Evolutionary conservation across 768 basidiomycete species (phyloP), one percentile per base, ranked within the genome.

Genomic region (Candolleomyces efflorescens): DNA sequence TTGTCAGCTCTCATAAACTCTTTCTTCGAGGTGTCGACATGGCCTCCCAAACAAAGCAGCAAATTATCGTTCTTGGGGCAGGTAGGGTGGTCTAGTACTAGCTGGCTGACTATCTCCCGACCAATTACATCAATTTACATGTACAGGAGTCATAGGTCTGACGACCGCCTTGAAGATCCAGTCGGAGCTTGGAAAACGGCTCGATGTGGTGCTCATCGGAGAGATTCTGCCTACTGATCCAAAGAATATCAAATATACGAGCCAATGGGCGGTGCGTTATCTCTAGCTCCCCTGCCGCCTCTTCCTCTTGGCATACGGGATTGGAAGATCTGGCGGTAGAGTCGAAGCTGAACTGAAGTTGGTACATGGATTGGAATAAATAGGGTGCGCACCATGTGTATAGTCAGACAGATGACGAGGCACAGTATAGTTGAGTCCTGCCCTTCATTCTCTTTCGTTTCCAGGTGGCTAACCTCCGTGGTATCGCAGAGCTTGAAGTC

Each of bases 301-400:
- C n/a, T n/a, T n/a, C n/a, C n/a, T n/a, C n/a, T n/a, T n/a, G n/a
- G n/a, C n/a, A n/a, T n/a, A n/a, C n/a, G n/a, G n/a, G n/a, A n/a
- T n/a, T n/a, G n/a, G n/a, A n/a, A n/a, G n/a, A n/a, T n/a, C n/a
- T n/a, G n/a, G n/a, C n/a, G n/a, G n/a, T n/a, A n/a, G n/a, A n/a
- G n/a, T n/a, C n/a, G n/a, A n/a, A n/a, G n/a, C n/a, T n/a, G n/a
- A n/a, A n/a, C n/a, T n/a, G n/a, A n/a, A n/a, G n/a, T n/a, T n/a
- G n/a, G n/a, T n/a, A n/a, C n/a, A n/a, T n/a, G n/a, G n/a, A n/a
- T n/a, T n/a, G n/a, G n/a, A n/a, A n/a, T n/a, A n/a, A 11, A 32
- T 39, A 93, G 91, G 91, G 90, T 23, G 91, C 89, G 1, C 89
- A 92, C 62, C 86, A 90, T 76, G 85, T 91, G 15, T 50, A 50